A percentile compares a stretch with the other conserved stretches of the same genome.
Conservation (phyloP, 768 basidiomycete species). For the Boletus sp. region DNA sequence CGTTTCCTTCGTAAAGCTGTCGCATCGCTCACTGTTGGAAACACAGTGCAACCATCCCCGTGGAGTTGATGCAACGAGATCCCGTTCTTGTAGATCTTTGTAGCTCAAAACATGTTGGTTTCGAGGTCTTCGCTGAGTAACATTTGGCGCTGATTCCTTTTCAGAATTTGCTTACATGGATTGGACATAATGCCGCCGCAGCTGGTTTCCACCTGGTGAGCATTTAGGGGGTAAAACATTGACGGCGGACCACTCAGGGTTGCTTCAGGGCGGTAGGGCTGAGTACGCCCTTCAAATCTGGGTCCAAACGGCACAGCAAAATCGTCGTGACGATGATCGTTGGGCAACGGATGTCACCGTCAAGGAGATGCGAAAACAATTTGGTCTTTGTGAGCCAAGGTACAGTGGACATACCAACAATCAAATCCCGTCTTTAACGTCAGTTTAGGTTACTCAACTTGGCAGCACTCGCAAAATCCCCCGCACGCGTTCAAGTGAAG, state of each 20-base stretch:
- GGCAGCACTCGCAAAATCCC: slow-evolving; percentile 33
- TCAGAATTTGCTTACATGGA: slow-evolving; percentile 19
- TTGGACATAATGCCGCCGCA: slow-evolving; percentile 23
- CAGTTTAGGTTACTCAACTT: slow-evolving; percentile 37
- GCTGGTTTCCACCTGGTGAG: slow-evolving; percentile 26
- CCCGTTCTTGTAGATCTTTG: slow-evolving; percentile 37
- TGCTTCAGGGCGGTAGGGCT: slow-evolving; percentile 39
- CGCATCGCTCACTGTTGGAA: not conserved
- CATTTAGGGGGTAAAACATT: no score
- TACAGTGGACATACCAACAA: slow-evolving; percentile 15
- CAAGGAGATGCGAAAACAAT: slow-evolving; percentile 28
- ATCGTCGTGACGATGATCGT: slow-evolving; percentile 27
- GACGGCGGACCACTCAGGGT: not conserved
- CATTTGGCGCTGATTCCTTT: not conserved
- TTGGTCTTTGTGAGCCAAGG: slow-evolving; percentile 39
- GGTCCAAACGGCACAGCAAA: slow-evolving; percentile 27
- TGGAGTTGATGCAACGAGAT: slow-evolving; percentile 40
- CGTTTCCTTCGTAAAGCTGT: slow-evolving; percentile 3
- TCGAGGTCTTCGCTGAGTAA: not conserved
- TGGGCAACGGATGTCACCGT: slow-evolving; percentile 37
- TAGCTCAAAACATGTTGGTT: slow-evolving; percentile 17
- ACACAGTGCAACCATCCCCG: slow-evolving; percentile 41
- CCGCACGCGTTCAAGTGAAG: slow-evolving; percentile 38
- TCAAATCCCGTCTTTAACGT: not conserved
- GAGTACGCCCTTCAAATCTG: slow-evolving; percentile 32